Conservation (phyloP, 352 stramenopile species). For the Blastocystis sp. region DNA sequence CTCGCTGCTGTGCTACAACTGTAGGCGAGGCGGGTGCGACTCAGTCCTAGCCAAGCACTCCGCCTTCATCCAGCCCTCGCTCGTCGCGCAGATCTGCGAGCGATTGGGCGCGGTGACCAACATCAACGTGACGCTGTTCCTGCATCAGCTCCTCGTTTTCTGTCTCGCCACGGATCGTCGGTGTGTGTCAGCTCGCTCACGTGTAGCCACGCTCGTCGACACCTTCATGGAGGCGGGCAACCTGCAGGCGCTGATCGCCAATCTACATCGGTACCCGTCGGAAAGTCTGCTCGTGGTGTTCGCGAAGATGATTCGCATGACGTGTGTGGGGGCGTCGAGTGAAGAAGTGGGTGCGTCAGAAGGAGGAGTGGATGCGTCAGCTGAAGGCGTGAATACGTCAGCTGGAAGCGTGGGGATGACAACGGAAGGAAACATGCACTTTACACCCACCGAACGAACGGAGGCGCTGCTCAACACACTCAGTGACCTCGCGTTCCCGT, state of each 20-base stretch:
- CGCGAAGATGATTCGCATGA: slow-evolving; percentile 6
- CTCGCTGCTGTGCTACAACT: slow-evolving; percentile 54
- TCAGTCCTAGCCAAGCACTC: slow-evolving; percentile 6
- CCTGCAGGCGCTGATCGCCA: slow-evolving; percentile 2
- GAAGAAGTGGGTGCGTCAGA: too few species aligned
- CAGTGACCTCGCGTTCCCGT: slow-evolving; percentile 3
- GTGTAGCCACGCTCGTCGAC: slow-evolving; percentile 10
- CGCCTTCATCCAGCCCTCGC: slow-evolving; percentile 17
- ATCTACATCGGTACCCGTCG: slow-evolving; percentile 32
- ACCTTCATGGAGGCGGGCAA: not conserved
- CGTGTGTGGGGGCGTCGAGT: too few species aligned
- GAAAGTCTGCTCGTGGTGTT: slow-evolving; percentile 22
- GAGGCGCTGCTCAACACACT: not conserved
- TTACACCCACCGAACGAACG: too few species aligned
- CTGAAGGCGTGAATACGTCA: too few species aligned
- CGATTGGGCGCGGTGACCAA: not conserved
- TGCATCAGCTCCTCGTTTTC: slow-evolving; percentile 71
- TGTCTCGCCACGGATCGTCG: slow-evolving; percentile 5
- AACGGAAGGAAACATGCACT: too few species aligned
- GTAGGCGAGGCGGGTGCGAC: not conserved
- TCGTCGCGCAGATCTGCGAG: slow-evolving; percentile 25
- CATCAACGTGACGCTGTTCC: slow-evolving; percentile 52
- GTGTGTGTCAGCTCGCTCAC: not conserved
- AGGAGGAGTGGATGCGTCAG: not conserved
- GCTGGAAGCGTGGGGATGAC: too few species aligned